These are phyloP conservation scores for Botrytis elliptica DNA, from an alignment of 2,329 filamentous ascomycete genomes.

Conservation along the genomic window DNA sequence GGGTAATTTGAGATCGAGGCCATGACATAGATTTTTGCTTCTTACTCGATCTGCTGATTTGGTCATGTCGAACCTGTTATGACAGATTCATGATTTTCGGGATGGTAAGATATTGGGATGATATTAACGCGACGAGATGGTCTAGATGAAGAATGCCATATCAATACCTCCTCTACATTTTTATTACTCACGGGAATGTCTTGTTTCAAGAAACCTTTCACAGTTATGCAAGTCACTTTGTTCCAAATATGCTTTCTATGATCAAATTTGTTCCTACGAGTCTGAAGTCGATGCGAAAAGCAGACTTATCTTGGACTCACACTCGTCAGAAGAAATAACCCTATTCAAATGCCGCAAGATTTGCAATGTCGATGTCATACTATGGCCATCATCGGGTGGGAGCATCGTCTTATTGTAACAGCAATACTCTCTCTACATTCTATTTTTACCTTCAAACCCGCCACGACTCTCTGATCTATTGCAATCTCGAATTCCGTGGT, in stretches of 20 bases:
- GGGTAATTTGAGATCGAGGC: not conserved
- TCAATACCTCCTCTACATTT: not conserved
- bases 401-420: not conserved
- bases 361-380: not conserved
- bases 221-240: no score
- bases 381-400: accelerated
- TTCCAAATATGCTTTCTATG: not conserved
- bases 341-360: not conserved
- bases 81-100: not conserved
- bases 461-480: not conserved
- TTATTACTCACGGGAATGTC: not conserved
- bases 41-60: not conserved
- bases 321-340: not conserved
- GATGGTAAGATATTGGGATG: not conserved
- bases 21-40: not conserved
- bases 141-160: not conserved
- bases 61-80: not conserved
- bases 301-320: not conserved
- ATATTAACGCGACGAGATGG: not conserved
- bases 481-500: not conserved
- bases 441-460: not conserved
- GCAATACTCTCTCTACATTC: not conserved
- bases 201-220: not conserved
- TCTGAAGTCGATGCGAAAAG: not conserved
- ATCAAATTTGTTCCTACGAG: accelerated